Percentiles rank a stretch among this genome's conserved stretches.
Evolutionary conservation across 306 rosid genomes (phyloP).

Genomic region (Rosa persica): DNA sequence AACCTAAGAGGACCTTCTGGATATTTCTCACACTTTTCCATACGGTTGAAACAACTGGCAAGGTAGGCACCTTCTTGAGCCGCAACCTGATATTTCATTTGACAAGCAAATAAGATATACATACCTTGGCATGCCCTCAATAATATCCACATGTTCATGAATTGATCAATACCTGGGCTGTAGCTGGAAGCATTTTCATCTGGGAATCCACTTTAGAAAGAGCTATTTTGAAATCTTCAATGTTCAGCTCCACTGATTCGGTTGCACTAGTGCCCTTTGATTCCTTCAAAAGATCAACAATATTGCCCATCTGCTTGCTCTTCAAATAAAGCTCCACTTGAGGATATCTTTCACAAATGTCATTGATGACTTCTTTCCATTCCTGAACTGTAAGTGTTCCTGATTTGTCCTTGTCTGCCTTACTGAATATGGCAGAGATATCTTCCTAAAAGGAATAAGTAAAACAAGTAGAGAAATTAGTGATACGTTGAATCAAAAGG

Average conservation of each 20-base stretch:
- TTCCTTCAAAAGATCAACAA: constrained; percentile 68
- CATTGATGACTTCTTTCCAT: constrained; percentile 63
- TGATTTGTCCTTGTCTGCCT: constrained; percentile 75
- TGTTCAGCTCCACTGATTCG: constrained; percentile 57
- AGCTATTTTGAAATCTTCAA: constrained; percentile 73
- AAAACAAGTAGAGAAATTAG: not conserved
- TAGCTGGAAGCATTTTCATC: constrained; percentile 95
- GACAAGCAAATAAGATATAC: constrained; percentile 19
- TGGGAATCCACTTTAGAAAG: constrained; percentile 93
- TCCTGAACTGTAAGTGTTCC: constrained; percentile 82
- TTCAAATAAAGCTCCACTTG: constrained; percentile 84
- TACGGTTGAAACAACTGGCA: constrained; percentile 75
- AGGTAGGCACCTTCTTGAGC: constrained; percentile 89
- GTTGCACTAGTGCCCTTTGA: constrained; percentile 55
- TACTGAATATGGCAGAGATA: constrained; percentile 68
- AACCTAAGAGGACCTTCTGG: constrained; percentile 98
- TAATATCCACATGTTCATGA: not conserved
- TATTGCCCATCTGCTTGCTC: constrained; percentile 65
- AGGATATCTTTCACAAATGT: constrained; percentile 89
- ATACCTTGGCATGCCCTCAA: not conserved
- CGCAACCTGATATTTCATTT: constrained; percentile 70
- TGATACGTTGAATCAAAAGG: not conserved
- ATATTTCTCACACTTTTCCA: constrained; percentile 68
- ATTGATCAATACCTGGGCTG: constrained; percentile 71
- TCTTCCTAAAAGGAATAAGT: constrained; percentile 58